Percentiles rank a stretch among this genome's conserved stretches.
Conservation (phyloP, 176 grass and related monocot genomes). For the Rhipidocladum racemiflorum region DNA sequence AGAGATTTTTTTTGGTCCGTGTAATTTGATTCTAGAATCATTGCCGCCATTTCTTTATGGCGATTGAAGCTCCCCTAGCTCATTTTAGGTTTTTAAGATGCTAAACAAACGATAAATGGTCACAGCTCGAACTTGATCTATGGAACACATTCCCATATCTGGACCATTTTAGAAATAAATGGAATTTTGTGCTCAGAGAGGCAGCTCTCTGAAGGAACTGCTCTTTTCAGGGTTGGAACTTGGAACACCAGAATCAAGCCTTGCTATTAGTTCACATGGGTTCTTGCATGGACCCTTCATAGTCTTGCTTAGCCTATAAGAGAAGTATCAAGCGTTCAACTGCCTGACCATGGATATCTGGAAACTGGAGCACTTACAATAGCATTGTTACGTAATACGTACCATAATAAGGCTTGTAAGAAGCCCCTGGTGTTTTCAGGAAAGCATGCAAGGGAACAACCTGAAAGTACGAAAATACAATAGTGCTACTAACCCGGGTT, state of each 20-base stretch:
- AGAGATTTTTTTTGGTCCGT: neutral
- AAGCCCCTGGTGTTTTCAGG: neutral
- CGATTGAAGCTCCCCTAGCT: neutral
- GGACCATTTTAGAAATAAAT: neutral
- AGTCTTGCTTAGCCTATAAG: neutral
- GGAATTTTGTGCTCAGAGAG: neutral
- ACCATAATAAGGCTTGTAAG: neutral
- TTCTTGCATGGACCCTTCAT: neutral
- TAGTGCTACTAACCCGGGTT: neutral
- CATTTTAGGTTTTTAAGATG: neutral
- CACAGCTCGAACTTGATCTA: neutral
- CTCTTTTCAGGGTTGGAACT: neutral
- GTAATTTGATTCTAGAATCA: neutral
- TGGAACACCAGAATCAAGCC: neutral
- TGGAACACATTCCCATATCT: neutral
- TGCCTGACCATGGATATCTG: neutral
- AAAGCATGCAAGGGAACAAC: neutral
- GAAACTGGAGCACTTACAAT: neutral
- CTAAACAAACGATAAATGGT: neutral
- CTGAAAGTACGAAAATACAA: neutral
- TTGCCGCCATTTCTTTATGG: neutral
- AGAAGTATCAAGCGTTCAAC: neutral
- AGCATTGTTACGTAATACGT: neutral
- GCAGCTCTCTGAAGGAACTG: neutral
- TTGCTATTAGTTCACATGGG: neutral